Evolutionary conservation across 2,329 filamentous ascomycete genomes (phyloP).

Genomic region (Botryotinia calthae): DNA sequence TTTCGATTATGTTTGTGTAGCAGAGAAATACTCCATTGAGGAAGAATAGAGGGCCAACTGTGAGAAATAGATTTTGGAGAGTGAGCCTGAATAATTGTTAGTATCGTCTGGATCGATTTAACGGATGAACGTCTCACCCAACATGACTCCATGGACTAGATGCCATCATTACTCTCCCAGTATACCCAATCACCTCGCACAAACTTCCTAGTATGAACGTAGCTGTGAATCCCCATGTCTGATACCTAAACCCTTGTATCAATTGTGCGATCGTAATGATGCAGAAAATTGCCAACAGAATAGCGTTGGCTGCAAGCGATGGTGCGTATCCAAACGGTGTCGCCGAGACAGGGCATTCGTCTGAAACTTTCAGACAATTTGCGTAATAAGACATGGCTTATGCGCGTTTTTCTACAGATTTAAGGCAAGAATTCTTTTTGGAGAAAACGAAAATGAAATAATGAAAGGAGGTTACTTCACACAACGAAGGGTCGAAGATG

Average conservation of each 20-base stretch:
- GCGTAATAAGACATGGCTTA: neutral
- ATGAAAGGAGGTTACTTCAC: too few species aligned
- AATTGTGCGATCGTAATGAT: conserved; percentile 5
- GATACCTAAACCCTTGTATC: neutral
- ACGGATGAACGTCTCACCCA: neutral
- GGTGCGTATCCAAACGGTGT: neutral
- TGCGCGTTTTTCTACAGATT: too few species aligned
- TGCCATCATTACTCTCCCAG: conserved; percentile 2
- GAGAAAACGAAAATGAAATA: neutral
- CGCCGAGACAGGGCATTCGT: neutral
- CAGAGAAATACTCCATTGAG: neutral
- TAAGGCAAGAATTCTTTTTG: neutral
- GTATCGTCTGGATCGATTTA: neutral
- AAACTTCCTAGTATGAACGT: conserved; percentile 3
- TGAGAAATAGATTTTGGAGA: neutral
- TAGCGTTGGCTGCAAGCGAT: conserved; percentile 1
- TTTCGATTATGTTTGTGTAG: conserved; percentile 11
- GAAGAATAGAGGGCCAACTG: conserved; percentile 3
- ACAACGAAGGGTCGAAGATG: neutral
- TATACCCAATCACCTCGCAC: conserved; percentile 10
- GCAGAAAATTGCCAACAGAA: neutral
- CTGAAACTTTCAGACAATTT: conserved; percentile 7
- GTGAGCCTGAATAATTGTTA: neutral
- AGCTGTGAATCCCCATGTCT: neutral
- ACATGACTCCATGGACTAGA: conserved; percentile 16